Conservation (phyloP, 495 filamentous ascomycete genomes). For the Penicillium subrubescens region DNA sequence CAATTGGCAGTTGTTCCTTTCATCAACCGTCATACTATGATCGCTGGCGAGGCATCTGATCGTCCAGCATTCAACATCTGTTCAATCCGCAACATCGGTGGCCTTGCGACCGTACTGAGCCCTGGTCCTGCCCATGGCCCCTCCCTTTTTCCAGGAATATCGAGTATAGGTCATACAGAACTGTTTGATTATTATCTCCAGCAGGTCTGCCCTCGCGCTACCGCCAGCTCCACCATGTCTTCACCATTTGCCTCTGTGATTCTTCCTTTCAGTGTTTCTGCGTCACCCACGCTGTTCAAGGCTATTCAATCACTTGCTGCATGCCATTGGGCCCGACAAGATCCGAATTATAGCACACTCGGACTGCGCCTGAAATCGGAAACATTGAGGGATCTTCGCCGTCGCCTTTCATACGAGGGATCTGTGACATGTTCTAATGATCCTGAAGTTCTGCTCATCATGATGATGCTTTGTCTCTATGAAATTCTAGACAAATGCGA, state of each 20-base stretch:
- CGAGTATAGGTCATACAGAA: conserved; percentile 29
- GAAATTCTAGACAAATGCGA: conserved; percentile 51
- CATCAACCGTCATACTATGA: neutral
- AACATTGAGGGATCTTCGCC: conserved; percentile 41
- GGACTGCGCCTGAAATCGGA: conserved; percentile 42
- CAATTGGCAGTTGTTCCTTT: conserved; percentile 24
- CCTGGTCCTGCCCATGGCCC: conserved; percentile 17
- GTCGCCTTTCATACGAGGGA: conserved; percentile 32
- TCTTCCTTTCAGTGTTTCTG: conserved; percentile 41
- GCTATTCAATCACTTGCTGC: conserved; percentile 45
- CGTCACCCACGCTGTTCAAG: conserved; percentile 40
- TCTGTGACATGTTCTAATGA: conserved; percentile 28
- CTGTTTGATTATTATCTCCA: conserved; percentile 49
- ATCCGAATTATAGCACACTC: conserved; percentile 32
- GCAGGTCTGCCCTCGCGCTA: conserved; percentile 47
- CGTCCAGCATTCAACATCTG: conserved; percentile 7
- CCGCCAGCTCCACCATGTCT: conserved; percentile 35
- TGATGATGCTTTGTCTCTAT: conserved; percentile 51
- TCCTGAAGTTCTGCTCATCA: conserved; percentile 44
- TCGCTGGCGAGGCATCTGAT: neutral
- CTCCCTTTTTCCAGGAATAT: conserved; percentile 35
- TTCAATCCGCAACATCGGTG: conserved; percentile 1
- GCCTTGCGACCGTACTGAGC: neutral
- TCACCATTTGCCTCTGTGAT: conserved; percentile 48
- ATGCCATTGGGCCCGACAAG: conserved; percentile 38